phyloP scores from a whole-genome alignment of 2,329 filamentous ascomycete species.

The Metarhizium robertsii region DNA sequence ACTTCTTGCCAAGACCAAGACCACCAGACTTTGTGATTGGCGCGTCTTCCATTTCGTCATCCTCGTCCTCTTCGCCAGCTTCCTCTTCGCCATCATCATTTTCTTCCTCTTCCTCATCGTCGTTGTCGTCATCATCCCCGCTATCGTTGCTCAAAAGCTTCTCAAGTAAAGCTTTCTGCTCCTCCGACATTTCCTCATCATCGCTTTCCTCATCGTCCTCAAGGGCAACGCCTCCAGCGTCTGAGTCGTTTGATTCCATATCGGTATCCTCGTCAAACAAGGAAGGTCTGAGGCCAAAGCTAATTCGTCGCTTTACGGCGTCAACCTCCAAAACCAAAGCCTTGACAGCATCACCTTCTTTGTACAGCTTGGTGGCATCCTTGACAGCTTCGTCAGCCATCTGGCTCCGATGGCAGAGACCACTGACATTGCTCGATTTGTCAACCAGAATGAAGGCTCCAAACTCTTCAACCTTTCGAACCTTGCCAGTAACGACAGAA shows the following conservation, averaged over 20 bases:
- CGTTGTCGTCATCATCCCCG: constrained; percentile 32
- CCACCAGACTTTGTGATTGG: constrained; percentile 21
- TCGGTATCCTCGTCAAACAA: constrained; percentile 63
- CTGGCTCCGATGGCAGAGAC: constrained; percentile 84
- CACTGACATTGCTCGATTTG: constrained; percentile 79
- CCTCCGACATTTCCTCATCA: constrained; percentile 35
- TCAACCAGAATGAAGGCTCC: constrained; percentile 91
- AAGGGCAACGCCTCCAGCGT: constrained; percentile 35
- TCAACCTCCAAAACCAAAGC: constrained; percentile 79
- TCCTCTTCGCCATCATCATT: constrained; percentile 22
- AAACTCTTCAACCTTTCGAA: constrained; percentile 90
- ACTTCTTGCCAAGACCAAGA: constrained; percentile 56
- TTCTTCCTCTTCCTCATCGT: constrained; percentile 21
- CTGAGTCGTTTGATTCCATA: constrained; percentile 36
- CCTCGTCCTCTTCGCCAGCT: constrained; percentile 25
- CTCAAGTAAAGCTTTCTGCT: constrained; percentile 20
- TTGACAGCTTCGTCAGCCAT: constrained; percentile 78
- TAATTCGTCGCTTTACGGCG: constrained; percentile 65
- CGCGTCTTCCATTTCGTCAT: constrained; percentile 32
- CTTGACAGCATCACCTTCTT: constrained; percentile 87
- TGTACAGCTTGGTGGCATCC: constrained; percentile 83
- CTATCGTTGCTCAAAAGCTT: constrained; percentile 38
- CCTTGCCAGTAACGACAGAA: constrained; percentile 77
- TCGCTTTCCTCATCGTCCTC: constrained; percentile 38
- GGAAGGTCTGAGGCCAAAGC: constrained; percentile 85